These are phyloP conservation scores for Sporopachydermia lactativora DNA, from an alignment of 805 yeast genomes.

Conservation along the genomic window DNA sequence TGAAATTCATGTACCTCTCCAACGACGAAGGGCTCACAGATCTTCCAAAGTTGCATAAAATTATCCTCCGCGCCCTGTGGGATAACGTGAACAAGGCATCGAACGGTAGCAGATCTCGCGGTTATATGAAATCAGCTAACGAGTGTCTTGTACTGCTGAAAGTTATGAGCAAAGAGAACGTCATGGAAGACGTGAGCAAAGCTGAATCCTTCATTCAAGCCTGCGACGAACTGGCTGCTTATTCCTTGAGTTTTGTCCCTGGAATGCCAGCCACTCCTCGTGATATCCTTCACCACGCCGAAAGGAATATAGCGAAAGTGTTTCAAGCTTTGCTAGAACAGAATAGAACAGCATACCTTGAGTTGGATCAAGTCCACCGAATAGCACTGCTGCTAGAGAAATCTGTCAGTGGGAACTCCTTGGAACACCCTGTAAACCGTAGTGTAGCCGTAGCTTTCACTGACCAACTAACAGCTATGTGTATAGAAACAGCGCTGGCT, in stretches of 20 bases:
- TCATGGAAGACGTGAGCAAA: constrained; percentile 7
- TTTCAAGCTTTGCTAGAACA: constrained; percentile 17
- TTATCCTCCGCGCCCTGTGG: neutral
- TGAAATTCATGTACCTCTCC: neutral
- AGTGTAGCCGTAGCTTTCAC: constrained; percentile 5
- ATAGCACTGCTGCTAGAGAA: constrained; percentile 5
- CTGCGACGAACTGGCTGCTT: constrained; percentile 15
- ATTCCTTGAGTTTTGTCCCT: constrained; percentile 15
- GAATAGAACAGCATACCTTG: constrained; percentile 17
- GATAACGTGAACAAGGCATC: neutral
- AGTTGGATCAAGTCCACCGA: constrained; percentile 12
- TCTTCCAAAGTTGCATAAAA: neutral
- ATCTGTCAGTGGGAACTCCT: constrained; percentile 7
- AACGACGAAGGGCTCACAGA: neutral
- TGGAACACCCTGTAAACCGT: constrained; percentile 5
- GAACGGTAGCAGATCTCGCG: neutral
- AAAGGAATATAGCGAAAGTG: constrained; percentile 7
- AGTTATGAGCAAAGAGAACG: neutral
- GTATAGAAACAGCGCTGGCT: constrained; percentile 54
- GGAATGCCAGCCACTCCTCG: constrained; percentile 16
- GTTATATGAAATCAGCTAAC: neutral
- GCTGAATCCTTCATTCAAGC: constrained; percentile 15
- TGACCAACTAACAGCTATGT: constrained; percentile 27
- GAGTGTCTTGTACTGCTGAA: neutral
- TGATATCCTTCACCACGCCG: constrained; percentile 12